Percentiles rank a stretch among this genome's conserved stretches.
Evolutionary conservation across 2,329 filamentous ascomycete species (phyloP).

Genomic region (Aspergillus tanneri): DNA sequence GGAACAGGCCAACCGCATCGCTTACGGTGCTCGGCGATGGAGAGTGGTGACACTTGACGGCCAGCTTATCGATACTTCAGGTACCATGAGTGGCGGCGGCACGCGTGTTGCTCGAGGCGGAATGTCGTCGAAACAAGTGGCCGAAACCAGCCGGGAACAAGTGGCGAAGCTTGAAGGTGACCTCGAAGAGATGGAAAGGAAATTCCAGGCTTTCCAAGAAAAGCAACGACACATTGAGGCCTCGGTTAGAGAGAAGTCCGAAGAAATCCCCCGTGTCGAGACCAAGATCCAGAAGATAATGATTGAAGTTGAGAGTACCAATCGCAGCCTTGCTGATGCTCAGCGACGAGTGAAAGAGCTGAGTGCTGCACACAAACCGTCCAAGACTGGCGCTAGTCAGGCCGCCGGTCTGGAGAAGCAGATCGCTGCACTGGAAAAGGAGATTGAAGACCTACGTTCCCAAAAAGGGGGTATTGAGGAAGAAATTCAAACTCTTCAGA

Average conservation of each 20-base stretch:
- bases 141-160: conserved; percentile 82
- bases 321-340: conserved; percentile 79
- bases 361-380: conserved; percentile 74
- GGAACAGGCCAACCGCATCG: conserved; percentile 94
- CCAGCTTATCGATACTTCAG: conserved; percentile 94
- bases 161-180: conserved; percentile 84
- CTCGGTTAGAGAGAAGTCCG: conserved; percentile 68
- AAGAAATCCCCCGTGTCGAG: conserved; percentile 79
- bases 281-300: conserved; percentile 88
- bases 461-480: conserved; percentile 89
- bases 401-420: conserved; percentile 72
- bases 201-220: conserved; percentile 81
- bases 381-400: conserved; percentile 74
- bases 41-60: conserved; percentile 93
- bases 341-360: conserved; percentile 84
- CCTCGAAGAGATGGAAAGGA: conserved; percentile 77
- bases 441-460: conserved; percentile 73
- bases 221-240: conserved; percentile 77
- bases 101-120: conserved; percentile 84
- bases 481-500: conserved; percentile 88
- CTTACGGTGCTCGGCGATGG: conserved; percentile 91
- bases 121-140: conserved; percentile 95
- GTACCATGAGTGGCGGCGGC: conserved; percentile 98
- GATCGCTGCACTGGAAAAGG: conserved; percentile 70
- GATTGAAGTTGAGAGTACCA: conserved; percentile 83